Conservation (phyloP, 176 grass and related monocot species). For the Triticum aestivum region DNA sequence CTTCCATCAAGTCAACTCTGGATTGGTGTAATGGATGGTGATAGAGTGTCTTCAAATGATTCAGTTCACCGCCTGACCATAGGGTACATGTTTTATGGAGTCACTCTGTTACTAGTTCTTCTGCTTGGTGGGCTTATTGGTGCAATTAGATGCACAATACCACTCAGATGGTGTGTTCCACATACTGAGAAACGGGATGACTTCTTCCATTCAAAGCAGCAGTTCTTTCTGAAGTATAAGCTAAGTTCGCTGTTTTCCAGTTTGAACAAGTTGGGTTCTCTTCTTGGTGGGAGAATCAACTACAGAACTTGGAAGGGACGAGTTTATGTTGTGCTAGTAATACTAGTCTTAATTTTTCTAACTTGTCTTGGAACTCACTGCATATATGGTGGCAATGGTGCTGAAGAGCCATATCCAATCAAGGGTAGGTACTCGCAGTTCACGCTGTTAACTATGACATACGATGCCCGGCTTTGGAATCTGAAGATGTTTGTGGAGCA, state of each 20-base stretch:
- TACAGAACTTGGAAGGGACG: slow-evolving; percentile 48
- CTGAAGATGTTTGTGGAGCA: slow-evolving; percentile 86
- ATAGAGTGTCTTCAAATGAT: slow-evolving; percentile 63
- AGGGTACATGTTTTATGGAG: slow-evolving; percentile 63
- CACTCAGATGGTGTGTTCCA: slow-evolving; percentile 50
- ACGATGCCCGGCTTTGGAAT: slow-evolving; percentile 84
- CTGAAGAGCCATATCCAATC: slow-evolving; percentile 64
- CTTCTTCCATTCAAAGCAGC: slow-evolving; percentile 18
- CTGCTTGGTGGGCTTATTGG: slow-evolving; percentile 55
- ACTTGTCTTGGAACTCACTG: slow-evolving; percentile 79
- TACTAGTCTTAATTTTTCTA: slow-evolving; percentile 38
- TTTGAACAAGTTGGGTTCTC: slow-evolving; percentile 45
- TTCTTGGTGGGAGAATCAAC: slow-evolving; percentile 58
- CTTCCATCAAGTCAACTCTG: slow-evolving; percentile 59
- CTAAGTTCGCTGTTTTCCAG: slow-evolving; percentile 39
- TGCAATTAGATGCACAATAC: slow-evolving; percentile 59
- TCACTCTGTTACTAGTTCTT: slow-evolving; percentile 49
- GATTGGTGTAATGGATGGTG: slow-evolving; percentile 91
- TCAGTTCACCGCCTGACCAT: slow-evolving; percentile 30
- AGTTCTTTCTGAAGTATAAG: slow-evolving; percentile 40
- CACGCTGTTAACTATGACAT: slow-evolving; percentile 92
- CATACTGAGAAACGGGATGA: slow-evolving; percentile 57
- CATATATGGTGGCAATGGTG: slow-evolving; percentile 61
- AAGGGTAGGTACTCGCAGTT: slow-evolving; percentile 79
- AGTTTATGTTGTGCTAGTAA: slow-evolving; percentile 27